Base-by-base conservation (phyloP, 2,329 filamentous ascomycete genomes). In the Phialocephala sp. region DNA sequence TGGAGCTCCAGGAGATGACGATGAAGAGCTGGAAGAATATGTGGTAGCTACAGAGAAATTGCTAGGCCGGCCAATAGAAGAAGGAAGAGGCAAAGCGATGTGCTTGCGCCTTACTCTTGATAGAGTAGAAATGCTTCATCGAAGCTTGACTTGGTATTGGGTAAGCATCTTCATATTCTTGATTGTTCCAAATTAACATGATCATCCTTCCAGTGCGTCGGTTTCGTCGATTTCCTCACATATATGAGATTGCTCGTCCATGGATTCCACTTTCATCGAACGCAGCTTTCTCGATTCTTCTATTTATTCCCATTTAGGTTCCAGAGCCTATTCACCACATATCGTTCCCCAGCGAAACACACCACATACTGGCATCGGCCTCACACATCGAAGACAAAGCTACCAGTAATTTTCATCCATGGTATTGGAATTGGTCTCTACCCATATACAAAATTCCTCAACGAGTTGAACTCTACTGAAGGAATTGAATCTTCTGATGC, bases 331-430 rank as follows among this genome's bases (percentile, higher is more conserved):
- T 72, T 85, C 45, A 79, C 81, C 0, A 75, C 75, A n/a, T 75
- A 80, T 12, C 70, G 70, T 4, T 87, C 85, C 1, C 79, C 82
- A 8, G 81, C 80, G 0, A 77, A 80, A 52, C 75, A 80, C 15
- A 75, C 87, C 2, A 82, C 82, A 43, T 89, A 89, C 77, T 89
- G 86, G 85, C 80, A 87, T 69, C 82, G 83, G 32, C 83, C 83
- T 11, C 87, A 90, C 68, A 88, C 82, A 0, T 87, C 87, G 1
- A 83, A 81, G 63, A 84, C 80, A 0, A 80, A 81, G 50, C 79
- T 85, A 2, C 87, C 87, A 0, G 74, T 90, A 15, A 75, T 90
- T 6, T 89, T 88, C 73, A 82, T 90, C 35, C 87, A 90, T 69
- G 87, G 88, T 36, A 88, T 89, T 62, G 86, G 87, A 52, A 81